Evolutionary conservation across 257 asterid genomes (phyloP), one percentile per base, ranked within the genome.

Genomic region (Asclepias syriaca): DNA sequence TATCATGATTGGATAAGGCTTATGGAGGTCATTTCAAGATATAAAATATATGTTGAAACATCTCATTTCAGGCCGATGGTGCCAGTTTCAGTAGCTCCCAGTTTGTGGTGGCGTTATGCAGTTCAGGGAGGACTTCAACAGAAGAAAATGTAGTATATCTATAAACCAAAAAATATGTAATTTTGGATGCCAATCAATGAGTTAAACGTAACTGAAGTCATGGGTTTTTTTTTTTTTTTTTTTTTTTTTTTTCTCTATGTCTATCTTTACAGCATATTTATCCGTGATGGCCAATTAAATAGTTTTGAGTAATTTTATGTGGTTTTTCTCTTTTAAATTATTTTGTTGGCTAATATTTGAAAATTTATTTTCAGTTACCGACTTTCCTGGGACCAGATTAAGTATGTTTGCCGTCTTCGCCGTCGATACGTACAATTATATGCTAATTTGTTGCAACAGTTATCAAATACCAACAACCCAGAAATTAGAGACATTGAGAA

Each of bases 1-100:
- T 92, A 95, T 87, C 96, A 95, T 83, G 99, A 95, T 66, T 95
- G 99, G 99, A 95, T 95, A 79, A 88, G 91, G 82, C 96, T 95
- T 81, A 73, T 92, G 98, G 99, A 95, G 88, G 92, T 84, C 79
- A 87, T 95, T 84, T 86, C 99, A 58, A 87, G 91, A 59, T 87
- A 91, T 77, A 90, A 86, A 81, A 80, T 84, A 59, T 85, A 81
- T 70, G 88, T 92, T 29, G 99, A 95, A 78, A 84, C 88, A 66
- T 90, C 93, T 76, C 96, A 95, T 85, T 88, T 95, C 82, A 88
- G 99, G 77, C 99, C 99, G 3, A 51, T 70, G 86, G 86, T 87
- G 72, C 91, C 97, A 40, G 86, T 95, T 82, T 85, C 87, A 16
- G 88, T 79, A 68, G 73, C 76, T 76, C 88, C 86, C 32, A 76